Conservation (phyloP, 208 protist genomes). For the Crithidia expoeki region DNA sequence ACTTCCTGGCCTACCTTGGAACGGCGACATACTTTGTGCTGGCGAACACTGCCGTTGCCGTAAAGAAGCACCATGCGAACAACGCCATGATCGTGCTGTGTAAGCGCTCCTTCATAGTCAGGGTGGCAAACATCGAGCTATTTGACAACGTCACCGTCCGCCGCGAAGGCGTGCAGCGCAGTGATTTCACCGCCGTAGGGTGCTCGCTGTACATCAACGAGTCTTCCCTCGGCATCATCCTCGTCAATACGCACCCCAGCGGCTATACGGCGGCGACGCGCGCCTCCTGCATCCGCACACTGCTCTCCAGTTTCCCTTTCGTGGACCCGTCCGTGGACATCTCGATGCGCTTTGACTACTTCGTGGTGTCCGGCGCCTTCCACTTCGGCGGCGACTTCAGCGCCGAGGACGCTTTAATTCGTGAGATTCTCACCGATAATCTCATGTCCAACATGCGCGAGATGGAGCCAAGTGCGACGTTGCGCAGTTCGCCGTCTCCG, state of each 20-base stretch:
- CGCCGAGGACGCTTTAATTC: conserved; percentile 53
- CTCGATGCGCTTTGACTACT: conserved; percentile 73
- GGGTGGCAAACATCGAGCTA: conserved; percentile 63
- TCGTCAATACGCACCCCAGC: conserved; percentile 52
- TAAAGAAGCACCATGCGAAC: conserved; percentile 43
- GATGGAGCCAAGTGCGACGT: conserved; percentile 43
- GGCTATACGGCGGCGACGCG: conserved; percentile 30
- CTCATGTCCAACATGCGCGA: conserved; percentile 74
- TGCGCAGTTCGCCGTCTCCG: conserved; percentile 37
- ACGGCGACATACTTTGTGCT: conserved; percentile 54
- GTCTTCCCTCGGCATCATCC: conserved; percentile 49
- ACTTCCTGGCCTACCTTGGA: conserved; percentile 66
- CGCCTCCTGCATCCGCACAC: conserved; percentile 44
- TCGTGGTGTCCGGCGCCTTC: conserved; percentile 69
- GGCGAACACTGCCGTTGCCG: conserved; percentile 43
- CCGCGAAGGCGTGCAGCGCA: conserved; percentile 35
- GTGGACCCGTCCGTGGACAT: conserved; percentile 58
- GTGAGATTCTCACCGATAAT: conserved; percentile 60
- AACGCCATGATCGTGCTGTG: conserved; percentile 69
- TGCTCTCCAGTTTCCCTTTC: conserved; percentile 67
- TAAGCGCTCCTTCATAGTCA: conserved; percentile 65
- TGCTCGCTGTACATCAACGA: conserved; percentile 71
- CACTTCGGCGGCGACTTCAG: conserved; percentile 59
- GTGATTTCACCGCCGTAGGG: conserved; percentile 60
- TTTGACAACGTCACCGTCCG: conserved; percentile 40